phyloP scores from a whole-genome alignment of 352 stramenopile species.

The Globisporangium spiculum region DNA sequence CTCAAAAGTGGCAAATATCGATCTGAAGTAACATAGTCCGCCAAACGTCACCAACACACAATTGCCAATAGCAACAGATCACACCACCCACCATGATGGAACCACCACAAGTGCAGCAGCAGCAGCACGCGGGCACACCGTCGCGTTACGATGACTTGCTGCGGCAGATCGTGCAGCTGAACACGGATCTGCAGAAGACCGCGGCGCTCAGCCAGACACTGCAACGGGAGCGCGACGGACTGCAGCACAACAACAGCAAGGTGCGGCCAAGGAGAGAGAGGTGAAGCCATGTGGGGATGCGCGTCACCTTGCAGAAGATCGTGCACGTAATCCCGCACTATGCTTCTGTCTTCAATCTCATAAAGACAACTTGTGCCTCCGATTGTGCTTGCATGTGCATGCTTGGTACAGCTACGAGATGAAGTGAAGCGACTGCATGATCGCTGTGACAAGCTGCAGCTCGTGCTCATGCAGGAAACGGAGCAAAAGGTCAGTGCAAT shows the following conservation, averaged over 20 bases:
- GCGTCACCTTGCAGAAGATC: background rate
- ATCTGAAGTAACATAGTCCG: background rate
- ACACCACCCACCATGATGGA: conserved; percentile 2
- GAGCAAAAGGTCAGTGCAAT: conserved; percentile 61
- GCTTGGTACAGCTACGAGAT: conserved; percentile 45
- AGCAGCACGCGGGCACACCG: background rate
- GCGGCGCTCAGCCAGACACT: conserved; percentile 75
- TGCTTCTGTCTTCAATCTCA: background rate
- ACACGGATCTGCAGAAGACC: conserved; percentile 82
- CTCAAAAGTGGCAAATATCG: background rate
- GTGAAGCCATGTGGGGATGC: background rate
- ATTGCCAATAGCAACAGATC: background rate
- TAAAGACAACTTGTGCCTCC: too few relatives aligned
- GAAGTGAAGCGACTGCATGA: conserved; percentile 66
- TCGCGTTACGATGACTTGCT: conserved; percentile 73
- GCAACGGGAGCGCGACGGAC: conserved; percentile 69
- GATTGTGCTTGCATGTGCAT: background rate
- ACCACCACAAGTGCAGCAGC: background rate
- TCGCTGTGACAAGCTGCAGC: conserved; percentile 78
- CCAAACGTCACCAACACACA: conserved; percentile 8
- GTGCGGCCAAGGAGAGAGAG: conserved; percentile 15
- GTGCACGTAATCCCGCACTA: background rate
- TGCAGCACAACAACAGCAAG: conserved; percentile 62
- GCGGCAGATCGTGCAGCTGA: conserved; percentile 82
- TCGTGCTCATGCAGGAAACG: conserved; percentile 77